These are phyloP conservation scores for Beauveria scarabaeidicola DNA, from an alignment of 2,329 filamentous ascomycete genomes.

Conservation along the genomic window DNA sequence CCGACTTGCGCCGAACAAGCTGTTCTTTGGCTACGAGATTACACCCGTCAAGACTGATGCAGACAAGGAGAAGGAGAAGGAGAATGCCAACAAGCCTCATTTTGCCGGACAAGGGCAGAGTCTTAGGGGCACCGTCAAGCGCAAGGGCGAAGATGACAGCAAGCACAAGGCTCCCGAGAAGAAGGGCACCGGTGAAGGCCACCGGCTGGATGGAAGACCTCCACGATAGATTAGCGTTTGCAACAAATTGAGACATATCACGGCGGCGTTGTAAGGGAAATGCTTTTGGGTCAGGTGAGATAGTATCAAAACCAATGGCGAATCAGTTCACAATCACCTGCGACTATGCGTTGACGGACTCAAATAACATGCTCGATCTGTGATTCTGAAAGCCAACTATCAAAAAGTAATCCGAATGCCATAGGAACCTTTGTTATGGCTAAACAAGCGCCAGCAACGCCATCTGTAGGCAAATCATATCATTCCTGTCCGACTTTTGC, in stretches of 20 bases:
- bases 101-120: constrained; percentile 84
- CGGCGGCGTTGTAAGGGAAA: background rate
- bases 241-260: background rate
- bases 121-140: constrained; percentile 60
- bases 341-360: too few relatives aligned
- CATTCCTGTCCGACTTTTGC: background rate
- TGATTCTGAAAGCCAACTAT: background rate
- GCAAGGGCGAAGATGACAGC: constrained; percentile 50
- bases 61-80: constrained; percentile 58
- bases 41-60: constrained; percentile 77
- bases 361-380: background rate
- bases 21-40: constrained; percentile 95
- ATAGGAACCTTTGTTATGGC: background rate
- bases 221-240: constrained; percentile 17
- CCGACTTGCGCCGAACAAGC: constrained; percentile 74
- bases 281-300: background rate
- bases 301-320: background rate
- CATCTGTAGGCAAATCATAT: background rate
- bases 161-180: constrained; percentile 40
- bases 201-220: constrained; percentile 35
- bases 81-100: constrained; percentile 56
- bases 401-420: background rate
- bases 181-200: constrained; percentile 35
- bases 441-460: background rate
- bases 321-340: background rate